A percentile compares a stretch with the other conserved stretches of the same genome.
These are phyloP conservation scores for Laburnicola sp. DNA, from an alignment of 2,329 filamentous ascomycete species.

Conservation along the genomic window DNA sequence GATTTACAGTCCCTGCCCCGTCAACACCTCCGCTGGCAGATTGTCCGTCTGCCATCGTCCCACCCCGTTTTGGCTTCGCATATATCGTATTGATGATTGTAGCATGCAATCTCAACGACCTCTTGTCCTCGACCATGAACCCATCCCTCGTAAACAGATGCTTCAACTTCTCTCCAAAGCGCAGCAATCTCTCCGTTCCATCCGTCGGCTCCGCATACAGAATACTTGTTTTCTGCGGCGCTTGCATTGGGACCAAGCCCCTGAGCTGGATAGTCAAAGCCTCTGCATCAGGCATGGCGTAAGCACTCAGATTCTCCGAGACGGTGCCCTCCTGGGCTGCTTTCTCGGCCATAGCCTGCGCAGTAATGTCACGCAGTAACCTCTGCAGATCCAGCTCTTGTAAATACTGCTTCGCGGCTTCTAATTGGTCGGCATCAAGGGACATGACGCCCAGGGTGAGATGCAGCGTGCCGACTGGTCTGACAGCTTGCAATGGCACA, in stretches of 20 bases:
- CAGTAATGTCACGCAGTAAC: constrained; percentile 25
- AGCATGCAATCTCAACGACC: constrained; percentile 76
- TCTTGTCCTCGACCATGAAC: constrained; percentile 60
- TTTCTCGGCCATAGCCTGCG: constrained; percentile 15
- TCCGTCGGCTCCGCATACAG: constrained; percentile 68
- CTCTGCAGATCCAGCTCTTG: constrained; percentile 49
- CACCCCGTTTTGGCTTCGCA: constrained; percentile 53
- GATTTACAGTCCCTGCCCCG: not conserved
- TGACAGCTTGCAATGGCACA: constrained; percentile 68
- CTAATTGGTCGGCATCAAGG: constrained; percentile 58
- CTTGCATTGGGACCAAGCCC: constrained; percentile 64
- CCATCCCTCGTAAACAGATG: constrained; percentile 58
- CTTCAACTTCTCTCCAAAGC: constrained; percentile 62
- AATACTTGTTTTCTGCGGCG: constrained; percentile 60
- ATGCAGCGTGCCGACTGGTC: constrained; percentile 80
- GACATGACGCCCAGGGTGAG: constrained; percentile 87
- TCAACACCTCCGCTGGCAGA: constrained; percentile 3
- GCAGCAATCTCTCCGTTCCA: constrained; percentile 53
- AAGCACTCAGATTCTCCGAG: constrained; percentile 33
- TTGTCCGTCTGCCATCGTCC: constrained; percentile 14
- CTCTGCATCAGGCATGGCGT: constrained; percentile 29
- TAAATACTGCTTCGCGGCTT: constrained; percentile 49
- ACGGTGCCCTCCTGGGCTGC: constrained; percentile 24
- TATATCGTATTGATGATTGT: constrained; percentile 88
- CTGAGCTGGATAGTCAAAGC: constrained; percentile 50